Evolutionary conservation across 2,329 filamentous ascomycete genomes (phyloP), one percentile per base, ranked within the genome.

Genomic region (Taxawa tesnikishii): DNA sequence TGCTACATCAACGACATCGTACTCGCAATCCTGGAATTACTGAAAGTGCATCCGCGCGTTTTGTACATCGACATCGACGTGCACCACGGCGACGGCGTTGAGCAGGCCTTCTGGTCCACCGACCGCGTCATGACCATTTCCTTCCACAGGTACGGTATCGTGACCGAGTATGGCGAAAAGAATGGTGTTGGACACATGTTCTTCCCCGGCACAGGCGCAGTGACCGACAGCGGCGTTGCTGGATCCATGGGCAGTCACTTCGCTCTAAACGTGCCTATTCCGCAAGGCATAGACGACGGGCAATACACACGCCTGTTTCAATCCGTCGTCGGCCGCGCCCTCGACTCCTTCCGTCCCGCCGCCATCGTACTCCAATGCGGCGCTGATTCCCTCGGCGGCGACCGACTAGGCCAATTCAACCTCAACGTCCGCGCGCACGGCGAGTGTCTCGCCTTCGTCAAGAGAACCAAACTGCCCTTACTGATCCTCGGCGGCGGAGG

Each of bases 1-100:
- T 98, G 90, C 63, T 98, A 98, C 61, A 85, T 96, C 61, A 98
- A 98, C 56, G 90, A 98, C 57, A 96, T 96, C 47, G 90, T 96
- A 36, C 71, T 98, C 28, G 84, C 82, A 21, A 90, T 94, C 46
- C 70, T 96, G 23, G 81, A 94, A 53, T 71, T 98, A 7, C 67
- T 96, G 11, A 78, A 82, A 17, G 72, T 79, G 49, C 75, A 87
- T 46, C 76, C 84, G 11, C 79, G 87, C 29, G 87, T 96, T 6
- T 68, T 96, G 36, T 94, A 96, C 57, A 87, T 96, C 55, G 84
- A 93, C 51, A 92, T 93, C 44, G 84, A 93, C 52, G 83, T 93
- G 2, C 84, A 93, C 52, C 84, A 93, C 43, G 84, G 84, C 39
- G 84, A 93, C 51, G 84, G 84, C 31, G 84, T 93, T 12, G 84